Evolutionary conservation across 352 stramenopile genomes (phyloP), one percentile per base, ranked within the genome.

Genomic region (Globisporangium acanthophoron): DNA sequence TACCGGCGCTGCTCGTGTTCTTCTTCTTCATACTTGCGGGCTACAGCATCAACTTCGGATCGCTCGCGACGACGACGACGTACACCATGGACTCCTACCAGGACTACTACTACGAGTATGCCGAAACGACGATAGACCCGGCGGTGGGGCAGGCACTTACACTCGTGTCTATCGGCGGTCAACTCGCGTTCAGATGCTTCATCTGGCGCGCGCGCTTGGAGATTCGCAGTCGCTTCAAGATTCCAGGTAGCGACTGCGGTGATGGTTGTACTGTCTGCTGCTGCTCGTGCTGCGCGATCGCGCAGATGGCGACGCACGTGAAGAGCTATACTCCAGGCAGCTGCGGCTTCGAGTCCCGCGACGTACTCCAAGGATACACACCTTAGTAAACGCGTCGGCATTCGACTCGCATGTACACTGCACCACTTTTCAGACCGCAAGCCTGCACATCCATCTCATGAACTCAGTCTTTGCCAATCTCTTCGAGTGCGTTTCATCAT

Each of bases 281-380:
- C n/a, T 76, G 68, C 40, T 51, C 51, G n/a, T 70, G 57, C 48
- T 76, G 68, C 39, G 55, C 59, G 27, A 65, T 73, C 43, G 68
- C 68, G 2, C 62, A 73, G 35, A 65, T 76, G 18, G 65, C 68
- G 31, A 73, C 68, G 31, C 68, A 76, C n/a, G 46, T 64, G 44
- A 59, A 67, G 44, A 66, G 61, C 54, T 76, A 73, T 49, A 67
- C 16, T 41, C 61, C 58, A 0, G 55, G 65, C 7, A 51, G 55
- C 8, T 73, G 65, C 44, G 59, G 56, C 15, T 73, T 69, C 16
- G n/a, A 24, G 21, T 24, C 21, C 21, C 21, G 21, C 21, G 21
- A 24, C 21, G 21, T 24, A 24, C 21, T 24, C 21, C 21, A 24
- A 24, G 21, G 21, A 24, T 24, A 24, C 21, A 24, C 21, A 24